Evolutionary conservation across 2,329 filamentous ascomycete genomes (phyloP).

Genomic region (Fusarium burgessii): DNA sequence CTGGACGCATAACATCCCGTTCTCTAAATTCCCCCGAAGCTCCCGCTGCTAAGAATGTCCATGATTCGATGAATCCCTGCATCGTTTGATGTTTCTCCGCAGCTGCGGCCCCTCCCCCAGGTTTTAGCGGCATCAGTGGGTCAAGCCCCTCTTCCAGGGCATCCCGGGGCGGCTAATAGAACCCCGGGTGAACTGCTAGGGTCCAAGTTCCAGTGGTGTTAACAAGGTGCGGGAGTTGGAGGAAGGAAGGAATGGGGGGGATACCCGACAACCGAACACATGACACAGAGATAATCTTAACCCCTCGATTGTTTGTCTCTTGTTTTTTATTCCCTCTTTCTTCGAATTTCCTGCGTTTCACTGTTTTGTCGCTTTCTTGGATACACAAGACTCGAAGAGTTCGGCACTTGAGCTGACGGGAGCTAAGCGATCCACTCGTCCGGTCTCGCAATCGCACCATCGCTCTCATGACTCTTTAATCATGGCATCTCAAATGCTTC

Average conservation of each 20-base stretch:
- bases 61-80: slow-evolving; percentile 33
- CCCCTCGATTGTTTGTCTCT: slow-evolving; percentile 34
- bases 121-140: slow-evolving; percentile 36
- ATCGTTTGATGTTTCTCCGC: slow-evolving; percentile 8
- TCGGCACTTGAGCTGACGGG: not conserved
- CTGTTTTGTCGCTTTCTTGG: slow-evolving; percentile 11
- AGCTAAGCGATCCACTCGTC: slow-evolving; percentile 17
- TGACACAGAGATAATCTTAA: slow-evolving; percentile 37
- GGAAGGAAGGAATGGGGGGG: slow-evolving; percentile 29
- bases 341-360: not conserved
- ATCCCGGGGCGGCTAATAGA: slow-evolving; percentile 38
- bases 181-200: slow-evolving; percentile 27
- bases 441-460: slow-evolving; percentile 26
- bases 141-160: slow-evolving; percentile 31
- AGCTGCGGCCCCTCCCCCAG: slow-evolving; percentile 38
- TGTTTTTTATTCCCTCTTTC: slow-evolving; percentile 21
- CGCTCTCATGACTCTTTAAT: slow-evolving; percentile 46
- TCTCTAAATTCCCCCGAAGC: slow-evolving; percentile 26
- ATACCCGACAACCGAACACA: slow-evolving; percentile 32
- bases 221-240: not conserved
- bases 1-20: slow-evolving; percentile 1
- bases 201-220: slow-evolving; percentile 19
- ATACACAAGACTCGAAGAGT: slow-evolving; percentile 20
- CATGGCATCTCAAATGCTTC: slow-evolving; percentile 53
- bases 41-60: slow-evolving; percentile 19